These are phyloP conservation scores for Colletotrichum limetticola DNA, from an alignment of 2,329 filamentous ascomycete species.

Conservation along the genomic window DNA sequence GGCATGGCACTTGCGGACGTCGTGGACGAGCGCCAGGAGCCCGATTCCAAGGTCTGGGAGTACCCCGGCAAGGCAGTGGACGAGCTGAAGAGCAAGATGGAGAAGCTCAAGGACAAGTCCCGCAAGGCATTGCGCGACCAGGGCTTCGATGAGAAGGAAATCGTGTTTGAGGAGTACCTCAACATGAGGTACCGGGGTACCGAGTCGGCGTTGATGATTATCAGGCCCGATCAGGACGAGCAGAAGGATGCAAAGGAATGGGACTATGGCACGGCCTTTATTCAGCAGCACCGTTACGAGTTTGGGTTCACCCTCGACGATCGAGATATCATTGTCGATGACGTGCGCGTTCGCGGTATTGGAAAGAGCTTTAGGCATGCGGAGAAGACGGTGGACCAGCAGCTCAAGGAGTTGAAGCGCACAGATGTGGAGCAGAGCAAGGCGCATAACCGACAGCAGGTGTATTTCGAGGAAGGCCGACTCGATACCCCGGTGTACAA, in stretches of 20 bases:
- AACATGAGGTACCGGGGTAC: constrained; percentile 94
- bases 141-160: constrained; percentile 79
- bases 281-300: constrained; percentile 89
- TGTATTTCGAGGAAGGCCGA: constrained; percentile 88
- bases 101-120: constrained; percentile 82
- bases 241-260: constrained; percentile 74
- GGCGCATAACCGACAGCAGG: constrained; percentile 69
- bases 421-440: constrained; percentile 68
- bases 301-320: constrained; percentile 91
- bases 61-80: constrained; percentile 67
- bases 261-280: constrained; percentile 86
- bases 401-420: constrained; percentile 76
- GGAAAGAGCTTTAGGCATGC: constrained; percentile 86
- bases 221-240: constrained; percentile 73
- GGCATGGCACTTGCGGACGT: constrained; percentile 95
- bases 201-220: constrained; percentile 89
- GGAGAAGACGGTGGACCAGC: constrained; percentile 85
- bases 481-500: constrained; percentile 85
- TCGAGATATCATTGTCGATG: constrained; percentile 89
- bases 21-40: constrained; percentile 89
- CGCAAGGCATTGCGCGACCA: constrained; percentile 75
- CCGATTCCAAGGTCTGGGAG: constrained; percentile 72
- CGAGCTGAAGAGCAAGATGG: constrained; percentile 78
- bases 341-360: constrained; percentile 88
- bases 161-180: constrained; percentile 90